Percentiles rank a stretch among this genome's conserved stretches.
These are phyloP conservation scores for Juglanconis sp. DNA, from an alignment of 2,329 filamentous ascomycete genomes.

Conservation along the genomic window DNA sequence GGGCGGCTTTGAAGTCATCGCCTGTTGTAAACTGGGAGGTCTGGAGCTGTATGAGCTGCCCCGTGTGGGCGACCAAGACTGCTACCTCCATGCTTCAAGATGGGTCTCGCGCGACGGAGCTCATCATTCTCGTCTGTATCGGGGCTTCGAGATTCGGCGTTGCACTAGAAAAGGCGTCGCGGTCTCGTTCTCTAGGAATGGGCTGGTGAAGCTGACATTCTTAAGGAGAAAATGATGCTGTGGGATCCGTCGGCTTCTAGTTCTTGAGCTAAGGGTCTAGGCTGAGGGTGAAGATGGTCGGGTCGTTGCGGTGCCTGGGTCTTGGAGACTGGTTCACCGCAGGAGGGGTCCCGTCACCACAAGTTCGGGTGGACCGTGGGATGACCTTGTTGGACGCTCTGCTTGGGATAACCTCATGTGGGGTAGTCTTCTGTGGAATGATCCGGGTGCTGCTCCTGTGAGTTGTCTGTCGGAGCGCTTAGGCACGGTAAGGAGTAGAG, in stretches of 20 bases:
- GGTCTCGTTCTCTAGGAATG: background rate
- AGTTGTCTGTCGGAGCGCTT: too few species aligned
- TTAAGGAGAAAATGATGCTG: background rate
- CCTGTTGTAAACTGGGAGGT: slow-evolving; percentile 71
- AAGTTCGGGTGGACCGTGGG: too few species aligned
- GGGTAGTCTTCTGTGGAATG: too few species aligned
- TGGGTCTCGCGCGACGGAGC: slow-evolving; percentile 36
- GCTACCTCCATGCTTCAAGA: slow-evolving; percentile 28
- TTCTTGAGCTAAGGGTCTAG: background rate
- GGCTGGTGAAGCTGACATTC: background rate
- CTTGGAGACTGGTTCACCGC: too few species aligned
- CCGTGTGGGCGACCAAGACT: slow-evolving; percentile 90
- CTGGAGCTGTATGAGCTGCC: slow-evolving; percentile 79
- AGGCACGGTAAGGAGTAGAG: too few species aligned
- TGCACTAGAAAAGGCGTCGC: background rate
- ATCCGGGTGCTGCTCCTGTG: too few species aligned
- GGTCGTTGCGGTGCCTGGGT: too few species aligned
- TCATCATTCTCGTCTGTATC: slow-evolving; percentile 67
- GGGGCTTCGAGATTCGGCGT: slow-evolving; percentile 39
- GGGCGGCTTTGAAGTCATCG: slow-evolving; percentile 81
- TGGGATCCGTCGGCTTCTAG: background rate
- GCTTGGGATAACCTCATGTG: too few species aligned
- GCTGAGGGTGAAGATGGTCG: background rate
- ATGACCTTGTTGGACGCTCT: too few species aligned
- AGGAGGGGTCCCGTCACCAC: too few species aligned